A percentile compares a stretch with the other conserved stretches of the same genome.
phyloP scores from a whole-genome alignment of 2,329 filamentous ascomycete species.

The Zymoseptoria ardabiliae region DNA sequence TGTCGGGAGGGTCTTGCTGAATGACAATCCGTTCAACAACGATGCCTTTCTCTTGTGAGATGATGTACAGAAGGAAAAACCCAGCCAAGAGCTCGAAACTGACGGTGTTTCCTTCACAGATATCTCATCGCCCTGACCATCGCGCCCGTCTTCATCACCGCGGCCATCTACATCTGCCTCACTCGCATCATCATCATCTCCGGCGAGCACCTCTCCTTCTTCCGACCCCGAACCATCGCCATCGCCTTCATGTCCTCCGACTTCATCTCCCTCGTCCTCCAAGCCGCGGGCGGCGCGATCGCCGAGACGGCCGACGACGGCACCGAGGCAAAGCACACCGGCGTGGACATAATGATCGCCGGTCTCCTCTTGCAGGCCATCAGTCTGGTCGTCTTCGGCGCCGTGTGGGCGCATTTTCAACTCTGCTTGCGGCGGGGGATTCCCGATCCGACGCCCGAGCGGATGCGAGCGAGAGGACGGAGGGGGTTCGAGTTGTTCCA shows the following conservation, averaged over 20 bases:
- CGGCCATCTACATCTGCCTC: slow-evolving; percentile 50
- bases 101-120: no score
- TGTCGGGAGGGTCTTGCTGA: slow-evolving; percentile 46
- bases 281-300: slow-evolving; percentile 51
- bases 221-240: slow-evolving; percentile 35
- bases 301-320: slow-evolving; percentile 33
- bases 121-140: slow-evolving; percentile 53
- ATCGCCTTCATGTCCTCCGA: slow-evolving; percentile 53
- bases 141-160: slow-evolving; percentile 50
- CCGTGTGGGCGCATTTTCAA: slow-evolving; percentile 31
- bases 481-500: not conserved
- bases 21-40: slow-evolving; percentile 45
- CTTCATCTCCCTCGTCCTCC: slow-evolving; percentile 48
- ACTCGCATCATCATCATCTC: slow-evolving; percentile 51
- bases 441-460: not conserved
- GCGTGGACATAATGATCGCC: slow-evolving; percentile 50
- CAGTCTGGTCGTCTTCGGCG: slow-evolving; percentile 41
- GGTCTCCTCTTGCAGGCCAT: slow-evolving; percentile 51
- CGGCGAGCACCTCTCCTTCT: slow-evolving; percentile 31
- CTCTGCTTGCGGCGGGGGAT: not conserved
- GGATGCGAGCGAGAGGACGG: not conserved
- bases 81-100: no score
- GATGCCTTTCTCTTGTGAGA: slow-evolving; percentile 47
- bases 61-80: no score
- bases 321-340: slow-evolving; percentile 35